Base-by-base conservation (phyloP, 2,329 filamentous ascomycete species). In the Leptographium flavum region DNA sequence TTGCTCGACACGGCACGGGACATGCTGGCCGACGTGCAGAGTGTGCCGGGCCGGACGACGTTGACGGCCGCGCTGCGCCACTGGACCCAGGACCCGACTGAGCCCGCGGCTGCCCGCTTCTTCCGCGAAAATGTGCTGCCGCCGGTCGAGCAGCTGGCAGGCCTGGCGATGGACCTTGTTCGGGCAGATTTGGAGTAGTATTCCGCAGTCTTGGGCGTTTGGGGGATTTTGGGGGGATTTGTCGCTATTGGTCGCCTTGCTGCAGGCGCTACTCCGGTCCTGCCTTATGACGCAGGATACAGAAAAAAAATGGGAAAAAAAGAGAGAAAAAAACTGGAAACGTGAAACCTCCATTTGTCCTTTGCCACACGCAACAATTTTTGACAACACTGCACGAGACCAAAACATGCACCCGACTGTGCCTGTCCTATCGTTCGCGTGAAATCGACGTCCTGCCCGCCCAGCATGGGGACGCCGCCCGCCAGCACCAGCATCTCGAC, bases 1-100 rank as follows among this genome's bases (percentile, higher is more conserved):
- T 58, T 74, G 3, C 54, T 66, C 30, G 54, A 53, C 3, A 57
- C 65, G 42, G 71, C 72, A 2, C 61, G 55, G 40, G 61, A 63
- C 19, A 65, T 75, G 60, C 55, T 79, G 36, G 55, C 56, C 3
- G 71, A 76, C 17, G 63, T 78, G 17, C 63, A 65, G 50, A 60
- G 60, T 44, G 55, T 75, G 9, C 56, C 57, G 0, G 70, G 68
- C 1, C 63, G 72, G 3, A 63, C 69, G 3, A 59, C 59, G 36
- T 66, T 74, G 51, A 56, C 64, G 1, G 57, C 55, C 0, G 49
- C 73, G 27, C 63, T 76, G 32, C 54, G 58, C 27, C 56, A 59
- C 5, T 75, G 73, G 67, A 58, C 54, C 22, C 55, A 56, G 27
- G 57, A 69, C 28, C 69, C 65, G 0, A 57, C 59, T 3, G 58